phyloP scores from a whole-genome alignment of 2,329 filamentous ascomycete genomes.

The Paramyrothecium roridum region DNA sequence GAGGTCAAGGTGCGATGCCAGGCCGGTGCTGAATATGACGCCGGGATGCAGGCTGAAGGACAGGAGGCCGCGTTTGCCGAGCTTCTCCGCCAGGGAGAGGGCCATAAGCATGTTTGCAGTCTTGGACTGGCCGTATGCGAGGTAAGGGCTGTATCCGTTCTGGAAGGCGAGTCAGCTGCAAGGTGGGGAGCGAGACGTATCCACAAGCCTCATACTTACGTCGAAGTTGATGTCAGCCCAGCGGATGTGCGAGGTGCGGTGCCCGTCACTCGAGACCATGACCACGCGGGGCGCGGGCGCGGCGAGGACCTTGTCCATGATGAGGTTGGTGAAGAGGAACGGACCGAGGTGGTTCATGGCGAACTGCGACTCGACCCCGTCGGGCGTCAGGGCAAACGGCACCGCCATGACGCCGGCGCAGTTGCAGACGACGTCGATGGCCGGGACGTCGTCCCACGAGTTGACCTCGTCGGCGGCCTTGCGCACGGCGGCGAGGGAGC shows the following conservation, averaged over 20 bases:
- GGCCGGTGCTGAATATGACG: conserved; percentile 15
- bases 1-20: conserved; percentile 18
- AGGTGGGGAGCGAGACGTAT: not conserved
- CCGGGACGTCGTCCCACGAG: conserved; percentile 23
- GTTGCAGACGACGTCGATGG: conserved; percentile 38
- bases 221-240: conserved; percentile 28
- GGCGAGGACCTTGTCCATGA: conserved; percentile 38
- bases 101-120: conserved; percentile 33
- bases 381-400: conserved; percentile 21
- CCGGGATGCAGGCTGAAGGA: conserved; percentile 33
- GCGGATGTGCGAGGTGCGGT: conserved; percentile 24
- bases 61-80: conserved; percentile 22
- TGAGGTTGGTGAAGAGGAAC: conserved; percentile 41
- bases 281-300: conserved; percentile 32
- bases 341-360: conserved; percentile 43
- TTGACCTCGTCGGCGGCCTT: conserved; percentile 32
- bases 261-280: conserved; percentile 33
- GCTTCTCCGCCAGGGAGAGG: conserved; percentile 24
- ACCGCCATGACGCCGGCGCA: conserved; percentile 40
- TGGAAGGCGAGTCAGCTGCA: not conserved
- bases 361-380: conserved; percentile 41
- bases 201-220: conserved; percentile 10
- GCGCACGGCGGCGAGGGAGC: conserved; percentile 35
- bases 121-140: conserved; percentile 34
- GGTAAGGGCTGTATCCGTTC: conserved; percentile 28